These are phyloP conservation scores for Amphibolis antarctica DNA, from an alignment of 106 monocot species.

Conservation along the genomic window DNA sequence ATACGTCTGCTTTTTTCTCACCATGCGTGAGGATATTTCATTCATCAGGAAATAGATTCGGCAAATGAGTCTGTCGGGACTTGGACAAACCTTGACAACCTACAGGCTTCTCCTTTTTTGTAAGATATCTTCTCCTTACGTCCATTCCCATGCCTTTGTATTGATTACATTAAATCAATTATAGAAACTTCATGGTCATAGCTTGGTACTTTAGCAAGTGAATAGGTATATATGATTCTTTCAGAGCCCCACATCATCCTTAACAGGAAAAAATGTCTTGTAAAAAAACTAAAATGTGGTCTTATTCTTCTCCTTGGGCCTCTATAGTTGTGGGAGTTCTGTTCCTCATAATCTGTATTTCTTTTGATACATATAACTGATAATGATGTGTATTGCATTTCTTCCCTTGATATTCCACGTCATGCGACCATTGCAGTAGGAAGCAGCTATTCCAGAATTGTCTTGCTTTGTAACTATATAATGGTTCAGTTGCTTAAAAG, in stretches of 20 bases:
- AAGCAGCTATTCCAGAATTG: too few species aligned
- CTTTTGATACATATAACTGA: not conserved
- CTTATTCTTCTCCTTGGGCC: not conserved
- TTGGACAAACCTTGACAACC: not conserved
- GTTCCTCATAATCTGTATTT: not conserved
- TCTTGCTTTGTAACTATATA: too few species aligned
- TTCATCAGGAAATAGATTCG: not conserved
- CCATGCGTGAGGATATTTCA: too few species aligned
- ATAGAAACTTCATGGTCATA: not conserved
- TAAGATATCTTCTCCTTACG: not conserved
- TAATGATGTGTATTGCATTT: not conserved
- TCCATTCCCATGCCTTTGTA: not conserved
- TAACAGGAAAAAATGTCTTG: not conserved
- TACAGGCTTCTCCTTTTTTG: not conserved
- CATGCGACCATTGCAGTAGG: too few species aligned
- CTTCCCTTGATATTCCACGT: too few species aligned
- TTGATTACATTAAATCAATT: conserved; percentile 1
- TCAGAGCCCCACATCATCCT: not conserved
- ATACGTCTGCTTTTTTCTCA: not conserved
- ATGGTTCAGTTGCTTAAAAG: too few species aligned
- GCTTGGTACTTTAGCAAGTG: not conserved
- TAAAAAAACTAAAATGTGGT: not conserved
- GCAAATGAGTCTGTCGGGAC: not conserved
- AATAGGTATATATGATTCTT: not conserved
- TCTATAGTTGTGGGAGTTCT: not conserved